Evolutionary conservation across 164 flowering plant species (phyloP).

Genomic region (Annona cherimola): DNA sequence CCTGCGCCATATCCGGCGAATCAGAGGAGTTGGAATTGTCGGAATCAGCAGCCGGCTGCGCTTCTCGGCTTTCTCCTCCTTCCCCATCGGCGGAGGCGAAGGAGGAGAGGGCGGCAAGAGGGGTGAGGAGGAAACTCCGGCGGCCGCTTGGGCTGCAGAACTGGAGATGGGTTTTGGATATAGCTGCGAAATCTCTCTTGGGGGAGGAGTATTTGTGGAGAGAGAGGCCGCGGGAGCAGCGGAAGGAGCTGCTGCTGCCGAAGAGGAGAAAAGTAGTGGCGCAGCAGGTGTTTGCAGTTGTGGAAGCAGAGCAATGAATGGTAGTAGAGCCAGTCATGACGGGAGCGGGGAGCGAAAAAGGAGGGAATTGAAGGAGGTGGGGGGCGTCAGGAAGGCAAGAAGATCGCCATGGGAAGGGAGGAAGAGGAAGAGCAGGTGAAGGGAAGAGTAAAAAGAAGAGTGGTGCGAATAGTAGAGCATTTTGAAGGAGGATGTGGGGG

Average conservation of each 20-base stretch:
- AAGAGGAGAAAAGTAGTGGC: slow-evolving; percentile 21
- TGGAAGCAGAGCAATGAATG: slow-evolving; percentile 38
- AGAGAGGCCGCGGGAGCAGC: slow-evolving; percentile 14
- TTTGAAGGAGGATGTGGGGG: slow-evolving; percentile 8
- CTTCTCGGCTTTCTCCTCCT: slow-evolving; percentile 12
- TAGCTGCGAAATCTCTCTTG: slow-evolving; percentile 10
- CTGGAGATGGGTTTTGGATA: slow-evolving; percentile 10
- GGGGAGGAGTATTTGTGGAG: slow-evolving; percentile 10
- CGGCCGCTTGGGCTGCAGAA: slow-evolving; percentile 17
- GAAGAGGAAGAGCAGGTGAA: slow-evolving; percentile 15
- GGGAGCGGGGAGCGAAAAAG: slow-evolving; percentile 3
- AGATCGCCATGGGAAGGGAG: slow-evolving; percentile 11
- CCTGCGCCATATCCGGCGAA: slow-evolving; percentile 69
- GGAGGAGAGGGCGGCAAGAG: slow-evolving; percentile 55
- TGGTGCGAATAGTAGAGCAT: slow-evolving; percentile 7
- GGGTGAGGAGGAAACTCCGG: slow-evolving; percentile 21
- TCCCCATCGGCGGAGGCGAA: slow-evolving; percentile 49
- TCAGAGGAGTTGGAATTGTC: slow-evolving; percentile 19
- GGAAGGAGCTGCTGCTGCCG: too few relatives aligned
- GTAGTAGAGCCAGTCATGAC: slow-evolving; percentile 41
- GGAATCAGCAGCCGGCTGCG: background rate
- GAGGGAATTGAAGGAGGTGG: background rate
- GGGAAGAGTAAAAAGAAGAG: background rate
- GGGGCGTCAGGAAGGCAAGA: slow-evolving; percentile 13
- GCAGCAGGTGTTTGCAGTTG: slow-evolving; percentile 26